Evolutionary conservation across 2,329 filamentous ascomycete species (phyloP), one percentile per base, ranked within the genome.

Genomic region (Aureobasidium sp.): DNA sequence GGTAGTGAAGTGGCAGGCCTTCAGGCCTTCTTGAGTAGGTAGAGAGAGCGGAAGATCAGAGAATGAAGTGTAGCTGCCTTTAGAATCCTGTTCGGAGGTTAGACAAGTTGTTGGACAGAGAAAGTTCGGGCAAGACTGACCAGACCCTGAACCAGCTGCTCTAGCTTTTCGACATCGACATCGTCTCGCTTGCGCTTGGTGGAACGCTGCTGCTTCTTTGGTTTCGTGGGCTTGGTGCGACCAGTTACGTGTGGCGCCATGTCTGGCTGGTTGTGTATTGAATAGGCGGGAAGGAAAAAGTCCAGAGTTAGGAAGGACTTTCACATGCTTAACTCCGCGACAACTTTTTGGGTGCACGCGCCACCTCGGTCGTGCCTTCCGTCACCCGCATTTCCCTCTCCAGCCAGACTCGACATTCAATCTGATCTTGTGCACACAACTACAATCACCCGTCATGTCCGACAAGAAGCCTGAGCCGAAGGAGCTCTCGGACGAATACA

Each of bases 1-100:
- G 53, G 84, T 86, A 70, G 92, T 89, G 78, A 93, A 99, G 74
- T 97, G 91, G 13, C 90, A 91, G 44, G 88, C 82, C 66, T 92
- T 85, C 64, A 99, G 84, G 58, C 94, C 94, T 25, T 82, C 82
- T 37, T 84, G 79, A 2, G 94, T 97, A 16, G 90, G 82, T 66
- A 87, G 82, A 59, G 91, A 97, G 61, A 99, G 82, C 16, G 94
- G 94, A 0, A 99, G 82, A 62, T 96, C 86, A 68, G 86, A 81
- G 74, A 99, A 99, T 65, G 83, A 82, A 66, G 85, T 86, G 68
- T 82, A 79, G 65, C 79, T 72, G 9, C 79, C 76, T 65, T 87
- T 87, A 55, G 79, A 75, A 64, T 90, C 87, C 84, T 87, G 11
- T 7, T 8, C 14, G n/a, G 11, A 14, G 16, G 59, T 72, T 44